Evolutionary conservation across 2,329 filamentous ascomycete genomes (phyloP).

Genomic region (Knufia fluminis): DNA sequence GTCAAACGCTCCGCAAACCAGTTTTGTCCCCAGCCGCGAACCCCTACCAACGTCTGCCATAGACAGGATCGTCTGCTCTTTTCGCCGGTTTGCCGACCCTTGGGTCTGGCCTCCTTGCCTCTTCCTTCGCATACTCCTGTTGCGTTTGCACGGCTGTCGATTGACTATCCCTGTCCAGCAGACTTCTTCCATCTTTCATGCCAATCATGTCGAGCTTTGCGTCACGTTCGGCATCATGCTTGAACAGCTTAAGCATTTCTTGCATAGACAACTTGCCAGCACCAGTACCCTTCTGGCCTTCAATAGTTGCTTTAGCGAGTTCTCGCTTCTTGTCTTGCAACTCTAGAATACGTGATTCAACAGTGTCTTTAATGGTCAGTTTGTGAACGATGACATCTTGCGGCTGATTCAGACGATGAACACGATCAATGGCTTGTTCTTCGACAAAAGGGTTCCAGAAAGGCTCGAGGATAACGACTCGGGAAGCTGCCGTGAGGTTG

Average conservation of each 20-base stretch:
- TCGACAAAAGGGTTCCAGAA: constrained; percentile 99
- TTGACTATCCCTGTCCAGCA: constrained; percentile 8
- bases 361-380: constrained; percentile 73
- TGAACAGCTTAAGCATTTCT: constrained; percentile 87
- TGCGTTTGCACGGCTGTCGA: constrained; percentile 4
- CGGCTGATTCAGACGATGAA: constrained; percentile 95
- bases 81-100: constrained; percentile 22
- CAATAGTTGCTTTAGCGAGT: constrained; percentile 84
- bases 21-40: background rate
- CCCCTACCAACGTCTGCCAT: constrained; percentile 33
- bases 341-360: constrained; percentile 90
- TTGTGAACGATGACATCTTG: constrained; percentile 93
- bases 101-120: constrained; percentile 16
- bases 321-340: constrained; percentile 89
- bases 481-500: constrained; percentile 85
- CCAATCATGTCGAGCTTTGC: constrained; percentile 13
- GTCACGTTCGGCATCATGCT: constrained; percentile 52
- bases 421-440: constrained; percentile 96
- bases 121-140: constrained; percentile 4
- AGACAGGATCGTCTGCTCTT: constrained; percentile 33
- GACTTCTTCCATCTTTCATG: constrained; percentile 9
- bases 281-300: constrained; percentile 52
- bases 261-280: constrained; percentile 80
- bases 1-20: too few species aligned
- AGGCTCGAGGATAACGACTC: constrained; percentile 90